Conservation (phyloP, 108 stramenopile species). For the Nitzschia sp. region DNA sequence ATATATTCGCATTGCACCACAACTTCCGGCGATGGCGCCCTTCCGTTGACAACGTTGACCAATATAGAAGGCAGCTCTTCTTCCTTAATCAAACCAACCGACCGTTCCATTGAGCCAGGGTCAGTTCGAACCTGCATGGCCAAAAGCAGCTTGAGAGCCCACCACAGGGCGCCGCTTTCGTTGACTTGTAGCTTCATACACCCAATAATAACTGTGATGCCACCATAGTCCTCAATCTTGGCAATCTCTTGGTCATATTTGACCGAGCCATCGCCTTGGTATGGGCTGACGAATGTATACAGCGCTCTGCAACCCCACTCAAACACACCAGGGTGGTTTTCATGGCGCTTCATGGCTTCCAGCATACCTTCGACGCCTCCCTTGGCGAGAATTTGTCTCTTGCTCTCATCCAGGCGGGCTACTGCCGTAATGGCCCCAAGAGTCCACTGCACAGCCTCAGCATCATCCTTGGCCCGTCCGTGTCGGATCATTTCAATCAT, state of each 20-base stretch:
- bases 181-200: slow-evolving; percentile 22
- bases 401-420: slow-evolving; percentile 17
- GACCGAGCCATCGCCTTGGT: background rate
- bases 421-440: slow-evolving; percentile 29
- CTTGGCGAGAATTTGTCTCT: slow-evolving; percentile 13
- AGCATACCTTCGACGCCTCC: slow-evolving; percentile 31
- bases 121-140: slow-evolving; percentile 17
- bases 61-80: slow-evolving; percentile 7
- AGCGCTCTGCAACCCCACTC: slow-evolving; percentile 48
- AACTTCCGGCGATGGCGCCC: slow-evolving; percentile 6
- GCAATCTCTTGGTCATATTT: slow-evolving; percentile 22
- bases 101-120: background rate
- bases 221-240: slow-evolving; percentile 20
- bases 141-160: slow-evolving; percentile 41
- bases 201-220: slow-evolving; percentile 22
- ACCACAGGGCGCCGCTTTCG: slow-evolving; percentile 22
- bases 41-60: slow-evolving; percentile 7
- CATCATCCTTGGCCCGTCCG: slow-evolving; percentile 14
- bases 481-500: slow-evolving; percentile 27
- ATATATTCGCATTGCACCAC: background rate
- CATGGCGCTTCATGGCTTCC: slow-evolving; percentile 17
- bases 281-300: slow-evolving; percentile 7
- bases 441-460: slow-evolving; percentile 33
- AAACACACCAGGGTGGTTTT: slow-evolving; percentile 23
- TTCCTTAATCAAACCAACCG: slow-evolving; percentile 4